Evolutionary conservation across 176 grass and related monocot species (phyloP).

Genomic region (Coix lacrymajobi): DNA sequence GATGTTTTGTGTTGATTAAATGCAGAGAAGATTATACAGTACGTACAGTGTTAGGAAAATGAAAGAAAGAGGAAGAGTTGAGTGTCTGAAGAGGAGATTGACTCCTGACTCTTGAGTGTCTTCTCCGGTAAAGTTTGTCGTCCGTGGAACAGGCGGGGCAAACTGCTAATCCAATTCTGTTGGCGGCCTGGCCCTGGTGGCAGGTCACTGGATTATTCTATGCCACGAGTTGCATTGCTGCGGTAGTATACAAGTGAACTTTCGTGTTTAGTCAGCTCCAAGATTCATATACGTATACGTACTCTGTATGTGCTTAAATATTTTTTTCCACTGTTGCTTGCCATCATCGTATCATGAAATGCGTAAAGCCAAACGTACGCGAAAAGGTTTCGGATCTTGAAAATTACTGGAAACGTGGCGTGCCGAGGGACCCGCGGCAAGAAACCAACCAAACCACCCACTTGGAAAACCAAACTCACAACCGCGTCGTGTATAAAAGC

Average conservation of each 20-base stretch:
- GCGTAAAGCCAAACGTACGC: neutral
- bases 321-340: neutral
- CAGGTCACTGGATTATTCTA: neutral
- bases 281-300: neutral
- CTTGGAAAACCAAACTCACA: neutral
- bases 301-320: too few relatives aligned
- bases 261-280: neutral
- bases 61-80: neutral
- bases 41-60: too few relatives aligned
- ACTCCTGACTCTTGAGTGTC: neutral
- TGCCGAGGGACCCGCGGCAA: neutral
- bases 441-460: neutral
- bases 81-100: neutral
- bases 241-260: neutral
- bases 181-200: neutral
- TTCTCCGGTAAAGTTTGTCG: neutral
- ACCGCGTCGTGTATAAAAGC: slow-evolving; percentile 17
- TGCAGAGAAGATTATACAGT: too few relatives aligned
- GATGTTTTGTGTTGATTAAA: neutral
- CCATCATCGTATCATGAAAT: neutral
- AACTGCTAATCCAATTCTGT: neutral
- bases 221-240: neutral
- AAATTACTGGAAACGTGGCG: neutral
- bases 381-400: neutral
- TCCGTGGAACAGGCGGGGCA: too few relatives aligned